These are phyloP conservation scores for Sarocladium oryzae DNA, from an alignment of 2,329 filamentous ascomycete species.

Conservation along the genomic window DNA sequence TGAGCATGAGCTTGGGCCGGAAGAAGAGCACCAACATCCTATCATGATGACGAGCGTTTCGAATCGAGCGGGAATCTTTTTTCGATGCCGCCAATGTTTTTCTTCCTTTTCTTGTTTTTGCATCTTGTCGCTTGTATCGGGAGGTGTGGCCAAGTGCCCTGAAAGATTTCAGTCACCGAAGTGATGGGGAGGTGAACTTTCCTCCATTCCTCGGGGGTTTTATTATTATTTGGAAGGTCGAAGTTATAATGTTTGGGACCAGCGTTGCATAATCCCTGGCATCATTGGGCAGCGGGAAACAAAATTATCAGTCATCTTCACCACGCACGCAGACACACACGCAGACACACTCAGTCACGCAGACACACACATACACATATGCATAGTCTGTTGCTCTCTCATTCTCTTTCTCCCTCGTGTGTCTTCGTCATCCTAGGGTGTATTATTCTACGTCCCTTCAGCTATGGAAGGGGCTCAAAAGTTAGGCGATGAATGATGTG, in stretches of 20 bases:
- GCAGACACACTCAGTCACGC: too few species aligned
- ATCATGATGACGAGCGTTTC: slow-evolving; percentile 15
- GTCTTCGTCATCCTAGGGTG: too few species aligned
- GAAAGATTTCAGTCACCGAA: too few species aligned
- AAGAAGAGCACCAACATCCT: slow-evolving; percentile 59
- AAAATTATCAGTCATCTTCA: background rate
- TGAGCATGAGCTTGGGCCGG: slow-evolving; percentile 59
- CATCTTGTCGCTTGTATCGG: background rate
- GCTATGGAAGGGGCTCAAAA: background rate
- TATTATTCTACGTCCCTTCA: too few species aligned
- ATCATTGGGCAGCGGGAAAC: slow-evolving; percentile 5
- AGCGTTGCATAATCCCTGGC: slow-evolving; percentile 7
- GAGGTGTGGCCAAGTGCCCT: background rate
- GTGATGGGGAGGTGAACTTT: background rate
- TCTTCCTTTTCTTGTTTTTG: background rate
- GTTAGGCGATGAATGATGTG: background rate
- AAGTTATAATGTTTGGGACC: slow-evolving; percentile 4
- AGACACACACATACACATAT: too few species aligned
- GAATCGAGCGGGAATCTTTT: too few species aligned
- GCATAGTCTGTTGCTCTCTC: too few species aligned
- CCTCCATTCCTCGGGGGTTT: background rate
- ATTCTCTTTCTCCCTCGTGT: background rate
- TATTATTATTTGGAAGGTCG: background rate
- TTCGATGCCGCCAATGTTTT: background rate
- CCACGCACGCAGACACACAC: background rate